phyloP scores from a whole-genome alignment of 2,329 filamentous ascomycete species.

The Colletotrichum cordylinicola region DNA sequence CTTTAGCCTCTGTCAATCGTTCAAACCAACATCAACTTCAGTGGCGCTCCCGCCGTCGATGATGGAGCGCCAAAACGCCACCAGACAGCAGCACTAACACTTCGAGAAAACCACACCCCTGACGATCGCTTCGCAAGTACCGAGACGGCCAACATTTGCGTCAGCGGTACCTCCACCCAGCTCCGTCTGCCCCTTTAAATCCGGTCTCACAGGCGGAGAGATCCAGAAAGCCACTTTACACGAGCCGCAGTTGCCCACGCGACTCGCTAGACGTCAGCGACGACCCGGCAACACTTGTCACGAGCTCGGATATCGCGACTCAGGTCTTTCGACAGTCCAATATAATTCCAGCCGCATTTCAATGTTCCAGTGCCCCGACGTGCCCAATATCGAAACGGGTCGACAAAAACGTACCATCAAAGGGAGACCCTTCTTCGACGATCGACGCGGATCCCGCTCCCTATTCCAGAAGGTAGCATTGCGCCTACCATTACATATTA shows the following conservation, averaged over 20 bases:
- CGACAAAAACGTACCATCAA: neutral
- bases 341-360: neutral
- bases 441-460: neutral
- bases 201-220: neutral
- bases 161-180: neutral
- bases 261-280: neutral
- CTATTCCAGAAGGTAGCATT: neutral
- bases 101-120: neutral
- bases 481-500: neutral
- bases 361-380: neutral
- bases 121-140: neutral
- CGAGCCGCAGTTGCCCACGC: neutral
- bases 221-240: neutral
- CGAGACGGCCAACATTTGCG: neutral
- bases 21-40: neutral
- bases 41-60: neutral
- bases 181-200: neutral
- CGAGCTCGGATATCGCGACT: neutral
- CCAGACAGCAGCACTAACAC: neutral
- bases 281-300: neutral
- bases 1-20: neutral
- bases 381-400: neutral
- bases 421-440: neutral
- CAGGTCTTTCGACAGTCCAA: neutral
- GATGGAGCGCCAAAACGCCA: neutral